Evolutionary conservation across 2,329 filamentous ascomycete species (phyloP), one percentile per base, ranked within the genome.

Genomic region (Cladosporium cucumerinum): DNA sequence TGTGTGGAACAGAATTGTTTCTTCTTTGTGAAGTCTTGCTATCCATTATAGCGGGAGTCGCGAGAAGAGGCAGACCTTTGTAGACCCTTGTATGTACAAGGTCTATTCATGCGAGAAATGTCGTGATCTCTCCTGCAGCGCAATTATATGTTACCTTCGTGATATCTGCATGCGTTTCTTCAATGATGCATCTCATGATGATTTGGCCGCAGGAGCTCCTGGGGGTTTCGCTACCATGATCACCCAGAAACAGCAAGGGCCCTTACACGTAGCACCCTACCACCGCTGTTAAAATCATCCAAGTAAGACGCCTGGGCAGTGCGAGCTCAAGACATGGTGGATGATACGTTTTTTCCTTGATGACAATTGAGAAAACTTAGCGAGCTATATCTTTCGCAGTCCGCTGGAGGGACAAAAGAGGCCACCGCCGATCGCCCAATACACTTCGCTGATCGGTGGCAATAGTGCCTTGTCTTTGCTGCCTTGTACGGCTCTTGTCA

Each of bases 1-100:
- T 54, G 60, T 46, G 49, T 62, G 48, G 49, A 62, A 62, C 60
- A 62, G 28, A 28, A 54, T 32, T 21, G 39, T 46, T 18, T 21
- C 14, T n/a, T 21, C 51, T 30, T 21, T 32, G 8, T 54, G 26
- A 54, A 54, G 16, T 30, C n/a, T 54, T 54, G 28, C 51, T 54
- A 11, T 54, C 30, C 21, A 6, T 23, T 11, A 54, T 21, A 21
- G 51, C 26, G 5, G 12, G 10, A 21, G 8, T n/a, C 18, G n/a
- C n/a, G n/a, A 46, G n/a, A 21, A 12, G n/a, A 18, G 8, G n/a
- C n/a, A 21, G 1, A 46, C n/a, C n/a, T 46, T 21, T 46, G 39
- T 5, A 21, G 1, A 46, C n/a, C n/a, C 23, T 21, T 46, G 39
- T 5, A 46, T 46, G n/a, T 21, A n/a, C 14, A 11, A 46, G 39